Conservation (phyloP, 257 asterid genomes). For the Nicotiana paniculata region DNA sequence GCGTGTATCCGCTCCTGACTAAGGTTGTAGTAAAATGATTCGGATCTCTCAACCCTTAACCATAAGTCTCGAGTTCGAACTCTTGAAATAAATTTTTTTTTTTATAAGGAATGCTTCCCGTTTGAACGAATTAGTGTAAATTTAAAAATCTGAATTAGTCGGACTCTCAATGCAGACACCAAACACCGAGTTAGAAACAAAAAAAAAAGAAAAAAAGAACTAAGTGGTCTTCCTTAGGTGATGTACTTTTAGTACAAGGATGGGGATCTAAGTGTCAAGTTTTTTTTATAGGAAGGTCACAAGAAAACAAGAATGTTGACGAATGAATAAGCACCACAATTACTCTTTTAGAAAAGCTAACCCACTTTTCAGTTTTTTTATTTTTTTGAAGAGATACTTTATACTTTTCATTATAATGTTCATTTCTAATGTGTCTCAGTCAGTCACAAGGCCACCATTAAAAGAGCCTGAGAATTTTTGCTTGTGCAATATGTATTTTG, state of each 20-base stretch:
- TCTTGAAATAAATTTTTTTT: too few relatives aligned
- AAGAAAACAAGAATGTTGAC: slow-evolving; percentile 1
- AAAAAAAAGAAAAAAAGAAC: background rate
- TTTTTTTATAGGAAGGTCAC: background rate
- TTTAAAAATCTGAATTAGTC: too few relatives aligned
- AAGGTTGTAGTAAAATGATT: too few relatives aligned
- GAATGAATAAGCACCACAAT: background rate
- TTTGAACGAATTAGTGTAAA: too few relatives aligned
- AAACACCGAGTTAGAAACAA: too few relatives aligned
- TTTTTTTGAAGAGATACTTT: background rate
- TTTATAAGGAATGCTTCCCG: too few relatives aligned
- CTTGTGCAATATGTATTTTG: too few relatives aligned
- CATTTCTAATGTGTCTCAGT: background rate
- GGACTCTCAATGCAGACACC: too few relatives aligned
- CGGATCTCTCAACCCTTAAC: too few relatives aligned
- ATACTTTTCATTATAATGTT: background rate
- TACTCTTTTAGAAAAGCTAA: background rate
- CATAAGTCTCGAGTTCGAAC: too few relatives aligned
- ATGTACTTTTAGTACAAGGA: background rate
- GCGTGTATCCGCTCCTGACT: too few relatives aligned
- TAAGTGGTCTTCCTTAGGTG: background rate
- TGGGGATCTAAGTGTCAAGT: background rate
- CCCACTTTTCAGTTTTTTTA: background rate
- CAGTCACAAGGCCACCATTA: background rate
- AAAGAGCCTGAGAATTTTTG: background rate